Percentiles rank a stretch among this genome's conserved stretches.
These are phyloP conservation scores for Suhomyces maxii DNA, from an alignment of 1,139 yeast genomes.

Conservation along the genomic window DNA sequence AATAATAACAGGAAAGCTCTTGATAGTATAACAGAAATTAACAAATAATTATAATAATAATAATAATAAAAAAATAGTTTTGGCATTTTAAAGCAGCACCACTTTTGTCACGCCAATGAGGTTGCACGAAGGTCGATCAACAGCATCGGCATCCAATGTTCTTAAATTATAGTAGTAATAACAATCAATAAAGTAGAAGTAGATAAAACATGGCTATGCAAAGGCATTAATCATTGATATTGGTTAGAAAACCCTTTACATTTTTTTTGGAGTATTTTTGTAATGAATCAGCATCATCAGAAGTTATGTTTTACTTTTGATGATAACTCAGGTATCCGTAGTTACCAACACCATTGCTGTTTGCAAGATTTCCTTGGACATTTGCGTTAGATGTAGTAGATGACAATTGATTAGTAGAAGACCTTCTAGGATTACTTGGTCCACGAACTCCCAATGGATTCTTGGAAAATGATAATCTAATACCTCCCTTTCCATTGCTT, in stretches of 20 bases:
- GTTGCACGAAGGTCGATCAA: not conserved
- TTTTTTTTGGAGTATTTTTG: too few species aligned
- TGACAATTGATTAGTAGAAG: slow-evolving; percentile 37
- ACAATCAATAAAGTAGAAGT: slow-evolving; percentile 12
- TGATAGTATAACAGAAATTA: not conserved
- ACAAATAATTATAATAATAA: not conserved
- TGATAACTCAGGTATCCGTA: slow-evolving; percentile 40
- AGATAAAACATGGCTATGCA: slow-evolving; percentile 10
- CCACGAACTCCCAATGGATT: slow-evolving; percentile 97
- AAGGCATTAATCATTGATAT: slow-evolving; percentile 6
- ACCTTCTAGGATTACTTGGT: slow-evolving; percentile 49
- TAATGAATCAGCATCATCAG: not conserved
- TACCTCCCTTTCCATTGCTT: slow-evolving; percentile 85
- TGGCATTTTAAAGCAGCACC: not conserved
- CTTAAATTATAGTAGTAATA: slow-evolving; percentile 11
- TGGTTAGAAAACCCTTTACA: not conserved
- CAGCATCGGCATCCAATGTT: slow-evolving; percentile 3
- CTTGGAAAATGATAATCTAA: slow-evolving; percentile 87
- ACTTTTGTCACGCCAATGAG: not conserved
- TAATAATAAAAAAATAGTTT: not conserved
- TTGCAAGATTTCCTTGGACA: slow-evolving; percentile 10
- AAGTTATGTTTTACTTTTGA: slow-evolving; percentile 16
- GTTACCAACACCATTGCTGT: slow-evolving; percentile 28
- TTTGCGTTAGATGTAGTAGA: slow-evolving; percentile 10
- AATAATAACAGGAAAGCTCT: not conserved